Evolutionary conservation across 192 early-diverging fungal species (phyloP).

Genomic region (Gamsiella multidivaricata): DNA sequence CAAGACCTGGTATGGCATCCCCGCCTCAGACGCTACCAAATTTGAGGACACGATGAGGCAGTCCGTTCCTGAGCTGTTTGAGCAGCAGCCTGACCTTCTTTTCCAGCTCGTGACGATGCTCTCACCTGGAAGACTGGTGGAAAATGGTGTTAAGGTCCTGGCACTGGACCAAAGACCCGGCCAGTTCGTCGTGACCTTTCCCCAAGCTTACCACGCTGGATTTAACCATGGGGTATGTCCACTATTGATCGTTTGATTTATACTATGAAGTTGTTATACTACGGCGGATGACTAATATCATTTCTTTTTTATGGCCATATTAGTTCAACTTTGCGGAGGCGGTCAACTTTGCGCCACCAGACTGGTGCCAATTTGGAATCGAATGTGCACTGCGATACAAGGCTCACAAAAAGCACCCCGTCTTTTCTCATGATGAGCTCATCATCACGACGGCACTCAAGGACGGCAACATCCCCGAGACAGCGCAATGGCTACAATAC

Average conservation of each 20-base stretch:
- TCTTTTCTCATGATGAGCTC: conserved; percentile 96
- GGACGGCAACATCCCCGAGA: conserved; percentile 37
- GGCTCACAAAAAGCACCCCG: conserved; percentile 80
- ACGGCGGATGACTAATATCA: not conserved
- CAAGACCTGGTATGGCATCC: conserved; percentile 98
- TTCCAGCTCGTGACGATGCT: conserved; percentile 96
- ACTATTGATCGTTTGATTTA: too few species aligned
- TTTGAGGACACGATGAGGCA: conserved; percentile 89
- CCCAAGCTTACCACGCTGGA: conserved; percentile 93
- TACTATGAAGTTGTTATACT: too few species aligned
- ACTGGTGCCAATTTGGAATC: conserved; percentile 88
- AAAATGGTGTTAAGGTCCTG: conserved; percentile 80
- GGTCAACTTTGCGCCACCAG: conserved; percentile 94
- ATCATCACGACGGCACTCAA: conserved; percentile 69
- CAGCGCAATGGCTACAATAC: conserved; percentile 59
- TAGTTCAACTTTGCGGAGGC: conserved; percentile 96
- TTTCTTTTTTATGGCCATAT: not conserved
- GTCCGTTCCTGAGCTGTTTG: conserved; percentile 88
- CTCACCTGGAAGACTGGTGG: conserved; percentile 76
- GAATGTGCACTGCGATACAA: conserved; percentile 88
- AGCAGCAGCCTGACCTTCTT: conserved; percentile 89
- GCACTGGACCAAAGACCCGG: conserved; percentile 90
- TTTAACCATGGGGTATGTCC: conserved; percentile 98
- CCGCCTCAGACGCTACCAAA: conserved; percentile 77
- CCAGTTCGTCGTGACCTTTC: conserved; percentile 95